Conservation (phyloP, 1,139 yeast species). For the Debaryomyces fabryi region DNA sequence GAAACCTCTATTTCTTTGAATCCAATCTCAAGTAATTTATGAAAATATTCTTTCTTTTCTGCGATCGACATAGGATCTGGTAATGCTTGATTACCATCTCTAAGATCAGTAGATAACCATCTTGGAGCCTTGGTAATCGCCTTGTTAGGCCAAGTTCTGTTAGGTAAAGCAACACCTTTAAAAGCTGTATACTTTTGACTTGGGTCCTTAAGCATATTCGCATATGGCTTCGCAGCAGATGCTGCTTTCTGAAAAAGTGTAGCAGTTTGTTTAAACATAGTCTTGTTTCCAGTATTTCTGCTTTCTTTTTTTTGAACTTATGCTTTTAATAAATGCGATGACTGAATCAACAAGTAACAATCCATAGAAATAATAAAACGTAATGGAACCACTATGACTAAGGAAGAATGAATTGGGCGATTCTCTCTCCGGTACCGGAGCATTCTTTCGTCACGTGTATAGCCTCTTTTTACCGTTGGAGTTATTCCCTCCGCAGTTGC, state of each 20-base stretch:
- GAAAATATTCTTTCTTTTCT: slow-evolving; percentile 49
- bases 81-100: slow-evolving; percentile 53
- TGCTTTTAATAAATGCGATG: slow-evolving; percentile 3
- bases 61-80: slow-evolving; percentile 54
- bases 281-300: slow-evolving; percentile 12
- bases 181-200: slow-evolving; percentile 43
- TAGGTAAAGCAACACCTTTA: slow-evolving; percentile 39
- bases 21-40: slow-evolving; percentile 47
- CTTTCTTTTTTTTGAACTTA: not conserved
- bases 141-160: slow-evolving; percentile 48
- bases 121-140: slow-evolving; percentile 46
- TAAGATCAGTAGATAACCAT: slow-evolving; percentile 53
- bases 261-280: slow-evolving; percentile 28
- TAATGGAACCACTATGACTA: not conserved
- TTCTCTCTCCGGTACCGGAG: slow-evolving; percentile 6
- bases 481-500: not conserved
- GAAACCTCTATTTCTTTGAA: slow-evolving; percentile 54
- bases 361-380: not conserved
- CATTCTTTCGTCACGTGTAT: not conserved
- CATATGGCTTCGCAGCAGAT: slow-evolving; percentile 21
- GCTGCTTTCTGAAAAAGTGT: slow-evolving; percentile 31
- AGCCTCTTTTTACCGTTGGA: no score
- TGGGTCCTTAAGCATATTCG: slow-evolving; percentile 46
- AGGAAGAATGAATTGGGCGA: not conserved
- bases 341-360: slow-evolving; percentile 2